Conservation (phyloP, 1,139 yeast genomes). For the Taphrina confusa region DNA sequence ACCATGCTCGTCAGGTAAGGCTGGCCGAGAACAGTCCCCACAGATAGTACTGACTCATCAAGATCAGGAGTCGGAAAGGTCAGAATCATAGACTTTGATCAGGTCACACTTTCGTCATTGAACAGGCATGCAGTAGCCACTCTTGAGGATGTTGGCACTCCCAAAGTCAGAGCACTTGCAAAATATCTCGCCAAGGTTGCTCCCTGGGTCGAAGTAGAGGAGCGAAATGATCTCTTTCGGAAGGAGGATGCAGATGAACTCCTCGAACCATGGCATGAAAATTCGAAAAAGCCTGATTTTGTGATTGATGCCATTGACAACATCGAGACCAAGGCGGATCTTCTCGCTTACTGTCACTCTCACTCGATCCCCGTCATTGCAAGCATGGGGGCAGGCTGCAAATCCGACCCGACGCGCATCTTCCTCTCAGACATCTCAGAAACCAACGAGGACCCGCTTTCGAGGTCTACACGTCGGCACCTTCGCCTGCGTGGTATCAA, state of each 20-base stretch:
- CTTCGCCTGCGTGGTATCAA: conserved; percentile 74
- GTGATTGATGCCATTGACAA: conserved; percentile 95
- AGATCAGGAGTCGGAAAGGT: conserved; percentile 75
- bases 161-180: conserved; percentile 59
- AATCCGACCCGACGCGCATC: conserved; percentile 81
- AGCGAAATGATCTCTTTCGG: conserved; percentile 75
- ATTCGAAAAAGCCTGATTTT: conserved; percentile 52
- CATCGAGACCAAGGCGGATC: conserved; percentile 89
- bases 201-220: conserved; percentile 87
- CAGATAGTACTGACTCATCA: no score
- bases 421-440: conserved; percentile 73
- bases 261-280: conserved; percentile 51
- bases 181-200: conserved; percentile 72
- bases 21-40: no score
- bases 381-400: conserved; percentile 95
- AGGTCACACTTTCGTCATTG: conserved; percentile 84
- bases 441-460: conserved; percentile 89
- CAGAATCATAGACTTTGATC: conserved; percentile 89
- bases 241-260: conserved; percentile 61
- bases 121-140: conserved; percentile 94
- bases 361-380: conserved; percentile 66
- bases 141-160: conserved; percentile 80
- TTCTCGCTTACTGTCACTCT: conserved; percentile 69
- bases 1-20: conserved; percentile 73
- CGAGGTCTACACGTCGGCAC: conserved; percentile 82